Conservation (phyloP, 75 land plant species). For the Chamaecyparis obtusa region DNA sequence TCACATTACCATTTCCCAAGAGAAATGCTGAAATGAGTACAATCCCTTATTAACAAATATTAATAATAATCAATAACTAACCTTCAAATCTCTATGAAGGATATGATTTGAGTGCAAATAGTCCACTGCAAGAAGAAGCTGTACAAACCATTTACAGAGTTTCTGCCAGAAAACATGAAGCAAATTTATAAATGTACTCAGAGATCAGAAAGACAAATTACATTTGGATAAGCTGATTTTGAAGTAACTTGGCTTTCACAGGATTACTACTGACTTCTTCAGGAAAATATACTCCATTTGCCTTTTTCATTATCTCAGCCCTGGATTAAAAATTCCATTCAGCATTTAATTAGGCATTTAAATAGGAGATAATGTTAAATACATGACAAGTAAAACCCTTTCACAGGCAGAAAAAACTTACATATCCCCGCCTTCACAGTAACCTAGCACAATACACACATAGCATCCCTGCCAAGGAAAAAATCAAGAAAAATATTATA, state of each 20-base stretch:
- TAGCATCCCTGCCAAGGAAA: slow-evolving; percentile 82
- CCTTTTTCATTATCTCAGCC: slow-evolving; percentile 85
- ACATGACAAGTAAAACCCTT: not conserved
- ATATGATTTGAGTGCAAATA: slow-evolving; percentile 79
- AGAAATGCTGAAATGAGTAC: not conserved
- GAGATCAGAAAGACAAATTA: not conserved
- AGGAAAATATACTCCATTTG: slow-evolving; percentile 76
- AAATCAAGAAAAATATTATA: not conserved
- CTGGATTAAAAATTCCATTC: slow-evolving; percentile 27
- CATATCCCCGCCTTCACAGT: slow-evolving; percentile 99
- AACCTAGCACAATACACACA: slow-evolving; percentile 92
- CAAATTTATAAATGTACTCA: not conserved
- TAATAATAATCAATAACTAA: slow-evolving; percentile 9
- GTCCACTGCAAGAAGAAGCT: slow-evolving; percentile 74
- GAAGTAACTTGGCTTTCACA: not conserved
- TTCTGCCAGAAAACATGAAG: slow-evolving; percentile 33
- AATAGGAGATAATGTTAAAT: not conserved
- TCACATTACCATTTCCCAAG: not conserved
- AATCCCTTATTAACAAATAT: not conserved
- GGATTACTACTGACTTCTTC: slow-evolving; percentile 71
- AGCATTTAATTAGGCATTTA: not conserved
- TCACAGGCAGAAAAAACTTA: slow-evolving; percentile 36
- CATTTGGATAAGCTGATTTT: not conserved
- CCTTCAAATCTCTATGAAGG: slow-evolving; percentile 91
- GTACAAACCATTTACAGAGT: slow-evolving; percentile 62